These are phyloP conservation scores for Pulicaria dysenterica DNA, from an alignment of 129 eudicot species.

Conservation along the genomic window DNA sequence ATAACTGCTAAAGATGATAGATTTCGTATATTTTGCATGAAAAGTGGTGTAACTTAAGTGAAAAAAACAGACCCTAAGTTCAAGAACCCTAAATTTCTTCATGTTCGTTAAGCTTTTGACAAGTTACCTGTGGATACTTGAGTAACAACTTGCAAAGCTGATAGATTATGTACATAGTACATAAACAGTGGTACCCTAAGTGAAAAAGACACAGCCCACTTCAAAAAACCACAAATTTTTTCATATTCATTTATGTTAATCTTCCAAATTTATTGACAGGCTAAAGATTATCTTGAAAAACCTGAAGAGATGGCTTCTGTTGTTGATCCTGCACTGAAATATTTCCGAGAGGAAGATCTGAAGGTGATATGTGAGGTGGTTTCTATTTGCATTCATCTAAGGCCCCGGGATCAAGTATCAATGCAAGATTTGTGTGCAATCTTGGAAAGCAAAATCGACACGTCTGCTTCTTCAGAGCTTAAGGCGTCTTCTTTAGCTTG, in stretches of 20 bases:
- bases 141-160: background rate
- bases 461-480: slow-evolving; percentile 80
- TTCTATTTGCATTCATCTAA: slow-evolving; percentile 55
- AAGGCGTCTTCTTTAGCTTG: slow-evolving; percentile 84
- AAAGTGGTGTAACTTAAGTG: background rate
- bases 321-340: slow-evolving; percentile 81
- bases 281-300: slow-evolving; percentile 70
- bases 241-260: background rate
- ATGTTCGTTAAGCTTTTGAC: background rate
- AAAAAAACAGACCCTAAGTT: background rate
- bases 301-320: slow-evolving; percentile 65
- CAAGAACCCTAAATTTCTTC: background rate
- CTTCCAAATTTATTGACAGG: slow-evolving; percentile 45
- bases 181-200: slow-evolving; percentile 7
- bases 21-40: background rate
- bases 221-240: background rate
- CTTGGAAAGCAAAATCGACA: slow-evolving; percentile 77
- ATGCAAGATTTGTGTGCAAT: slow-evolving; percentile 69
- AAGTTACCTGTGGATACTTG: background rate
- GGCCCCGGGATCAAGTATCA: slow-evolving; percentile 51
- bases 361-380: slow-evolving; percentile 74
- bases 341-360: slow-evolving; percentile 67
- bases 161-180: slow-evolving; percentile 11
- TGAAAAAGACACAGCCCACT: background rate
- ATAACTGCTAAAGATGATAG: background rate